A percentile compares a stretch with the other conserved stretches of the same genome.
phyloP scores from a whole-genome alignment of 257 asterid species.

The Solanum corneliomulleri region DNA sequence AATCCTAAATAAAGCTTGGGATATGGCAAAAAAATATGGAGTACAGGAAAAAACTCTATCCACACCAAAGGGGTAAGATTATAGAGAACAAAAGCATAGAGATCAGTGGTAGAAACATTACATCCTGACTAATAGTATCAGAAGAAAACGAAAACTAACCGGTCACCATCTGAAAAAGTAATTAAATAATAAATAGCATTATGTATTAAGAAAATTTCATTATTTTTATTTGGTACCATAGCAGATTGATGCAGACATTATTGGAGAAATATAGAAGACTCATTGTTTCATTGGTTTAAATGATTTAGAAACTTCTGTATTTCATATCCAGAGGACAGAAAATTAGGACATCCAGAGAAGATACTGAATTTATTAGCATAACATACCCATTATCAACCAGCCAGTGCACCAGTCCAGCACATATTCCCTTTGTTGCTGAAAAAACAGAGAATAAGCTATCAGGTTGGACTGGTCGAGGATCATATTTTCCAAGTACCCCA shows the following conservation, averaged over 20 bases:
- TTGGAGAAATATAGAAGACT: neutral
- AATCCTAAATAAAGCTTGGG: neutral
- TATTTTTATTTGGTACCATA: neutral
- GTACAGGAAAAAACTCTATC: neutral
- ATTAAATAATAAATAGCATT: neutral
- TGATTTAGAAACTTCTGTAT: neutral
- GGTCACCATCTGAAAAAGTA: neutral
- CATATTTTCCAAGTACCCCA: constrained; percentile 94
- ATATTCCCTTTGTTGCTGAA: constrained; percentile 86
- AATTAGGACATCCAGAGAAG: neutral
- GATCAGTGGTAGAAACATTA: neutral
- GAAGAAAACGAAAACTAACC: neutral
- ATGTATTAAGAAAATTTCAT: neutral
- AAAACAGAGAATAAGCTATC: constrained; percentile 94
- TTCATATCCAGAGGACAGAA: neutral
- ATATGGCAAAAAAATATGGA: neutral
- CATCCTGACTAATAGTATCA: neutral
- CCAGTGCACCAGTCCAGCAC: constrained; percentile 95
- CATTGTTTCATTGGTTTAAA: neutral
- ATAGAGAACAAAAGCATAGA: neutral
- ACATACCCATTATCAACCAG: constrained; percentile 82
- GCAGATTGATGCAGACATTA: neutral
- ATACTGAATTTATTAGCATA: neutral
- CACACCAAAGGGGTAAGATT: neutral
- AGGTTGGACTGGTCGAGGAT: constrained; percentile 97